A percentile compares a stretch with the other conserved stretches of the same genome.
phyloP scores from a whole-genome alignment of 129 eudicot species.

The Artemisia annua region DNA sequence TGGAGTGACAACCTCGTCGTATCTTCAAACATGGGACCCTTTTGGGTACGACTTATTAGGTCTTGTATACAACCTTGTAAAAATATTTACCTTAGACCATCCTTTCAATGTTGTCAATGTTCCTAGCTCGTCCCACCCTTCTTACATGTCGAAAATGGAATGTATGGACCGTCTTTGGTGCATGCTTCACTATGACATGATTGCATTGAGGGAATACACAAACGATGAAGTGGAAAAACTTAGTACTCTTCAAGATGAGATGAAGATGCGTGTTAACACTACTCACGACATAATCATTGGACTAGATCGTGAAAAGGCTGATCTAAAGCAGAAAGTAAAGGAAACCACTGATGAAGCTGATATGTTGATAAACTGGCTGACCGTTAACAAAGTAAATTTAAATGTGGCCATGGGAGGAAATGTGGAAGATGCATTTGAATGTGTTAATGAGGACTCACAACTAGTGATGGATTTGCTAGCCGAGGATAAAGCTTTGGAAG shows the following conservation, averaged over 20 bases:
- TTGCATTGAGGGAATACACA: constrained; percentile 21
- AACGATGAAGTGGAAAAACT: constrained; percentile 36
- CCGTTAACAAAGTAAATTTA: constrained; percentile 23
- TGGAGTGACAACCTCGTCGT: constrained; percentile 43
- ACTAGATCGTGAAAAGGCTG: constrained; percentile 31
- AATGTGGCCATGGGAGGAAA: constrained; percentile 14
- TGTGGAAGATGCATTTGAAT: constrained; percentile 57
- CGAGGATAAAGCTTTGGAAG: constrained; percentile 58
- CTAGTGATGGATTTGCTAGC: constrained; percentile 41
- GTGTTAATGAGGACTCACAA: constrained; percentile 33
- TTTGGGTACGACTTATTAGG: constrained; percentile 38
- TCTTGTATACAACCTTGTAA: constrained; percentile 45
- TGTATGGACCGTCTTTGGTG: constrained; percentile 54
- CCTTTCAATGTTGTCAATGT: constrained; percentile 30
- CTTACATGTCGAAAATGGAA: constrained; percentile 47
- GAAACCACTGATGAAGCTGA: constrained; percentile 42
- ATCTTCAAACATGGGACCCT: constrained; percentile 49
- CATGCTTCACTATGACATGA: constrained; percentile 48
- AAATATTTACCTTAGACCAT: constrained; percentile 50
- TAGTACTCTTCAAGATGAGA: constrained; percentile 36
- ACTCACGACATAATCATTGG: constrained; percentile 28
- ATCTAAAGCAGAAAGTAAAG: constrained; percentile 38
- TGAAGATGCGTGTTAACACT: constrained; percentile 38
- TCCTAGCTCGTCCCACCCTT: constrained; percentile 34
- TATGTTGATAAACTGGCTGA: constrained; percentile 52